phyloP scores from a whole-genome alignment of 1,284 basidiomycete species.

The Trametes versicolor region DNA sequence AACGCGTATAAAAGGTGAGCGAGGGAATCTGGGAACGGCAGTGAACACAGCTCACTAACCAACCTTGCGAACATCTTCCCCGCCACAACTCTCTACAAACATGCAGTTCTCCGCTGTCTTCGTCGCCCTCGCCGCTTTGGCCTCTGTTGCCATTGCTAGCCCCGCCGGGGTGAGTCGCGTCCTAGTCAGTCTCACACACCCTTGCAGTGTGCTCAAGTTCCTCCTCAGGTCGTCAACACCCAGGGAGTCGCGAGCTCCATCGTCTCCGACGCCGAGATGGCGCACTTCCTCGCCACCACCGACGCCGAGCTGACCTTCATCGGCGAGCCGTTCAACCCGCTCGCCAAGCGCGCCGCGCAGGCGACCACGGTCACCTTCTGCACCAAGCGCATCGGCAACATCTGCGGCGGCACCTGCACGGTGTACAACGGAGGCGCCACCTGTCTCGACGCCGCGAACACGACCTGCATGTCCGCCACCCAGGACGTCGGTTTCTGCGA shows the following conservation, averaged over 20 bases:
- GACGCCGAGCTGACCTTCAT: slow-evolving; percentile 18
- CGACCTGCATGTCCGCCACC: slow-evolving; percentile 10
- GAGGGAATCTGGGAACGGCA: background rate
- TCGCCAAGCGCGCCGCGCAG: slow-evolving; percentile 14
- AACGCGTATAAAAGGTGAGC: slow-evolving; percentile 9
- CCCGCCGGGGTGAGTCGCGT: slow-evolving; percentile 9
- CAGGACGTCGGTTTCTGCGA: slow-evolving; percentile 18
- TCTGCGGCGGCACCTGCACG: slow-evolving; percentile 16
- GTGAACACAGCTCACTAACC: slow-evolving; percentile 3
- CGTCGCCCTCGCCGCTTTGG: slow-evolving; percentile 6
- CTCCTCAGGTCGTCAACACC: background rate
- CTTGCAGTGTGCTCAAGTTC: too few species aligned
- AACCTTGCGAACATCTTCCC: background rate
- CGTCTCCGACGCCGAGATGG: slow-evolving; percentile 4
- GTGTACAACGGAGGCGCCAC: slow-evolving; percentile 14
- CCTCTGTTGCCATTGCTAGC: slow-evolving; percentile 3
- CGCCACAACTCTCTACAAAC: background rate
- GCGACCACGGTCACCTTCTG: slow-evolving; percentile 11
- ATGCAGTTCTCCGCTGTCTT: slow-evolving; percentile 15
- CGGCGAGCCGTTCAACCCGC: slow-evolving; percentile 11
- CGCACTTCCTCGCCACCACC: slow-evolving; percentile 14
- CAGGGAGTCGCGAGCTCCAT: background rate
- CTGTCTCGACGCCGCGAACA: slow-evolving; percentile 10
- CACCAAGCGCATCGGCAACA: slow-evolving; percentile 3
- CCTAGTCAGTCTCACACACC: too few species aligned